phyloP scores from a whole-genome alignment of 2,329 filamentous ascomycete genomes.

The Elsinoe arachidis region DNA sequence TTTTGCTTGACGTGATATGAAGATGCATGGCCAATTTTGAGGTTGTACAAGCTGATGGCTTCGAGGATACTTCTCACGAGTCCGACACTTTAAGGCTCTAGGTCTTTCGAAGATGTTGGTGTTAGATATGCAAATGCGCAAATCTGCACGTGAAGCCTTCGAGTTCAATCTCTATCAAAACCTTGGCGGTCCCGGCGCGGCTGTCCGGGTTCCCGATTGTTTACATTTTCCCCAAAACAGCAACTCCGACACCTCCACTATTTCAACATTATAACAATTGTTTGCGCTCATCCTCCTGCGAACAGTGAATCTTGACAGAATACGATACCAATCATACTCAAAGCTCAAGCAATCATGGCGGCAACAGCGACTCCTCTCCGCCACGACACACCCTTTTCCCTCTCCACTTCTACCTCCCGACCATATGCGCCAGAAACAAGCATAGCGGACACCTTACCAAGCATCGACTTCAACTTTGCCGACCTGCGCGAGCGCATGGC shows the following conservation, averaged over 20 bases:
- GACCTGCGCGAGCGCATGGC: slow-evolving; percentile 92
- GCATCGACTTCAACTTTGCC: slow-evolving; percentile 91
- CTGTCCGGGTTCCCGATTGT: slow-evolving; percentile 7
- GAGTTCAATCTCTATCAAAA: slow-evolving; percentile 13
- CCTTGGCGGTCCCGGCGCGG: slow-evolving; percentile 10
- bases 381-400: slow-evolving; percentile 57
- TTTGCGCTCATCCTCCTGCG: not conserved
- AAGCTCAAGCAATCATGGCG: slow-evolving; percentile 20
- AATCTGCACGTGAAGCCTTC: not conserved
- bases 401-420: slow-evolving; percentile 48
- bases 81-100: no score
- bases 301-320: not conserved
- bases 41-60: not conserved
- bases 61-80: not conserved
- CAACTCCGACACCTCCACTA: not conserved
- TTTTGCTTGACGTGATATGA: slow-evolving; percentile 8
- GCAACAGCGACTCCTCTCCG: slow-evolving; percentile 35
- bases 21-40: slow-evolving; percentile 15
- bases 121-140: not conserved
- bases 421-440: slow-evolving; percentile 49
- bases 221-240: slow-evolving; percentile 11
- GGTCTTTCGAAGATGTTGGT: not conserved
- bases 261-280: not conserved
- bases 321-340: not conserved
- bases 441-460: slow-evolving; percentile 71